Evolutionary conservation across 1,284 basidiomycete genomes (phyloP).

Genomic region (Rhodotorula sp.): DNA sequence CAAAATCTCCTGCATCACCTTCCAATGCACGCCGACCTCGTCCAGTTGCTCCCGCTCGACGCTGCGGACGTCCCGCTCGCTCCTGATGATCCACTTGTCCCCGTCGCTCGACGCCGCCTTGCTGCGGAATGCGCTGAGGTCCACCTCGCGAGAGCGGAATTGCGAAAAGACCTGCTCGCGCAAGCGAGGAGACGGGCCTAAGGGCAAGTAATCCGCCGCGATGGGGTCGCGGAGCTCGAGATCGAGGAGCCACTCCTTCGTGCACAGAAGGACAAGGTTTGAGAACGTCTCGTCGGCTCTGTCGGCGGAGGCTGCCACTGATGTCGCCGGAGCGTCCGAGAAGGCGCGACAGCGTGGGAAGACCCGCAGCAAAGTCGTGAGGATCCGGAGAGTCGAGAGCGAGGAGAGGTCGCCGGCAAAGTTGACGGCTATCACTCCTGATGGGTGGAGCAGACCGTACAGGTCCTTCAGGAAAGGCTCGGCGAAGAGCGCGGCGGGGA

Average conservation of each 20-base stretch:
- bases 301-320: neutral
- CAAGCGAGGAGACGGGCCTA: slow-evolving; percentile 9
- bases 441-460: slow-evolving; percentile 61
- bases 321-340: slow-evolving; percentile 58
- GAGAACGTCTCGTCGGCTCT: neutral
- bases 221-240: slow-evolving; percentile 17
- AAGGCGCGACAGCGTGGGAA: slow-evolving; percentile 77
- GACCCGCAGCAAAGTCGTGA: slow-evolving; percentile 63
- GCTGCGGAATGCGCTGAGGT: slow-evolving; percentile 6
- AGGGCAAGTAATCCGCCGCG: slow-evolving; percentile 15
- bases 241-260: neutral
- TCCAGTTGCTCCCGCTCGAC: slow-evolving; percentile 19
- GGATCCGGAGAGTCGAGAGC: slow-evolving; percentile 63
- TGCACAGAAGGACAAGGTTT: slow-evolving; percentile 41
- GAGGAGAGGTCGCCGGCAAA: slow-evolving; percentile 68
- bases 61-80: neutral
- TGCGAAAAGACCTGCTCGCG: slow-evolving; percentile 23
- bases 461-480: slow-evolving; percentile 74
- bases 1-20: slow-evolving; percentile 37
- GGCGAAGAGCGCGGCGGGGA: slow-evolving; percentile 78
- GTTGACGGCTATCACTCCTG: slow-evolving; percentile 75
- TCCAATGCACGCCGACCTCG: slow-evolving; percentile 34
- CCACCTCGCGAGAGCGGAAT: slow-evolving; percentile 30
- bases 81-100: slow-evolving; percentile 11
- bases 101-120: slow-evolving; percentile 1